Evolutionary conservation across 176 grass and related monocot species (phyloP).

Genomic region (Puya raimondii): DNA sequence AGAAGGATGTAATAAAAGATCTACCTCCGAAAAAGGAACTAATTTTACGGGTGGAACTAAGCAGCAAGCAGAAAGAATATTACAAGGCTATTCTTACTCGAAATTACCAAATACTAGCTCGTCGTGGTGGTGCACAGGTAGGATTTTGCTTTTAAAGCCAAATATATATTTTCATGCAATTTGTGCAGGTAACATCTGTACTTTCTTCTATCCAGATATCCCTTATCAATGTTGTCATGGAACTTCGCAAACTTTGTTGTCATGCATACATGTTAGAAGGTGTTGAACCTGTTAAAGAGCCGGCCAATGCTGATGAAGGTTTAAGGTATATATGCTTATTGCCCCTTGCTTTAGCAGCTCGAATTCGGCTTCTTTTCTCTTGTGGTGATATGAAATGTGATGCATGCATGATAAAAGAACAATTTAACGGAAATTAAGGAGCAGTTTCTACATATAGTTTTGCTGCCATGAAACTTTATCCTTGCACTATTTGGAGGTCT

Average conservation of each 20-base stretch:
- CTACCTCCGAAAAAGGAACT: constrained; percentile 99
- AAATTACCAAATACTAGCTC: constrained; percentile 85
- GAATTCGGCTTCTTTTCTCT: constrained; percentile 8
- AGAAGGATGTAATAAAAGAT: constrained; percentile 98
- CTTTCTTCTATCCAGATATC: constrained; percentile 58
- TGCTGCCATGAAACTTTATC: no score
- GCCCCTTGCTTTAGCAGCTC: constrained; percentile 1
- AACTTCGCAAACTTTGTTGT: constrained; percentile 97
- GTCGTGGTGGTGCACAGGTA: constrained; percentile 89
- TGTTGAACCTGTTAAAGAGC: constrained; percentile 69
- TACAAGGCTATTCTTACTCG: constrained; percentile 99
- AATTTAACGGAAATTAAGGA: no score
- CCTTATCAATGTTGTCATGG: constrained; percentile 99
- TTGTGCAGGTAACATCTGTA: constrained; percentile 16
- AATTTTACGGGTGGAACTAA: constrained; percentile 95
- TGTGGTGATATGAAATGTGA: background rate
- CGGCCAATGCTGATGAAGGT: constrained; percentile 69
- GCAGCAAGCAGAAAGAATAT: constrained; percentile 94
- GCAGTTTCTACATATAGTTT: no score
- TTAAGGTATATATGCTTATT: constrained; percentile 59
- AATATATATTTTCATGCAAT: background rate
- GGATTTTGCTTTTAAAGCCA: constrained; percentile 15
- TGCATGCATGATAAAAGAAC: no score
- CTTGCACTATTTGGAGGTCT: no score
- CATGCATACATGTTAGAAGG: constrained; percentile 94